Conservation (phyloP, 1,284 basidiomycete species). For the Gomphus bonarii region DNA sequence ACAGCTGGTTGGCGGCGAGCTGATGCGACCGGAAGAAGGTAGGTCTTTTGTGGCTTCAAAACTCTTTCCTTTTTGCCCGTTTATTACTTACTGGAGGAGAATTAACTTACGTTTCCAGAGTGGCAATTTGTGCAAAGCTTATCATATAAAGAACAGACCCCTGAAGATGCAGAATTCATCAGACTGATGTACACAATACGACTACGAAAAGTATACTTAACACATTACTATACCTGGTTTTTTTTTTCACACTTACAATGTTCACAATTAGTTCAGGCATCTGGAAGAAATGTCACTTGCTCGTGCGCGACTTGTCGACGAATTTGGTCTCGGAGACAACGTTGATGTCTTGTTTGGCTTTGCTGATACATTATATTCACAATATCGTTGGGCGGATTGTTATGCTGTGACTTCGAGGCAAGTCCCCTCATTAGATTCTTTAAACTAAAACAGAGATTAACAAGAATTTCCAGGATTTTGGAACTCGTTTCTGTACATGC, state of each 20-base stretch:
- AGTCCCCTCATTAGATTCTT: constrained; percentile 13
- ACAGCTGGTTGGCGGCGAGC: constrained; percentile 82
- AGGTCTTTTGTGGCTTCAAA: constrained; percentile 15
- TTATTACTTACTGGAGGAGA: background rate
- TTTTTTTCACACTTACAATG: background rate
- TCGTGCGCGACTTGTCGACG: constrained; percentile 62
- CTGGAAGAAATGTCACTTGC: constrained; percentile 72
- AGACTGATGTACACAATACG: constrained; percentile 87
- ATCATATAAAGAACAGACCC: constrained; percentile 73
- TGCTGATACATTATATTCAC: constrained; percentile 83
- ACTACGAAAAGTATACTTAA: constrained; percentile 57
- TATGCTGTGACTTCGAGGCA: constrained; percentile 81
- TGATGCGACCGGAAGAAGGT: constrained; percentile 93
- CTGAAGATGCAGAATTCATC: constrained; percentile 83
- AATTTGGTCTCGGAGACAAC: constrained; percentile 78
- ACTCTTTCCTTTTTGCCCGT: background rate
- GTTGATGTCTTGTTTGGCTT: constrained; percentile 88
- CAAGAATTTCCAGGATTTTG: constrained; percentile 52
- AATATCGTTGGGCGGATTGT: constrained; percentile 91
- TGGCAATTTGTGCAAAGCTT: constrained; percentile 92
- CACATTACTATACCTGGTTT: constrained; percentile 6
- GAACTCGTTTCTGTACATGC: constrained; percentile 73
- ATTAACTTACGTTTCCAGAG: constrained; percentile 41
- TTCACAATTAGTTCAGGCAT: constrained; percentile 55
- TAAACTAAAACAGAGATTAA: constrained; percentile 5